Evolutionary conservation across 768 basidiomycete species (phyloP), one percentile per base, ranked within the genome.

Genomic region (Boletus sensibilis): DNA sequence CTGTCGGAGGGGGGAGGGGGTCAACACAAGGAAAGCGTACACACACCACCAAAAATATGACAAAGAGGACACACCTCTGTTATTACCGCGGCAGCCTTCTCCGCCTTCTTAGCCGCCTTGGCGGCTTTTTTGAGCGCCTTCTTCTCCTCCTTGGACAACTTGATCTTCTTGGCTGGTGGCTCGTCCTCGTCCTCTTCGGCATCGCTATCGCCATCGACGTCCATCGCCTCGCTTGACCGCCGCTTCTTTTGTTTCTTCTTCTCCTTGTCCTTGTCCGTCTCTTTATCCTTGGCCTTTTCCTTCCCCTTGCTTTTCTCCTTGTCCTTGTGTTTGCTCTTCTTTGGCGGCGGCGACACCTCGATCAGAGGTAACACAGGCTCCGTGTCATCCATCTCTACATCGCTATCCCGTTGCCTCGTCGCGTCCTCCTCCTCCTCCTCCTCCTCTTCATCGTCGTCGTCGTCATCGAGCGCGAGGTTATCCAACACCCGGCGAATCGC

Each of bases 401-500:
- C 80, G 1, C 23, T 39, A 21, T 65, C 54, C 20, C 11, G 40
- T 37, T 27, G 21, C 9, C 6, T 29, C 20, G 3, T n/a, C n/a
- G n/a, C n/a, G n/a, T 29, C 8, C 27, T 29, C 27, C 29, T 81
- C 79, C 25, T 69, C 78, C 3, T 73, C 78, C 3, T 73, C 79
- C 10, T 83, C 80, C 18, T 74, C 77, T 0, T 75, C 78, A 0
- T 79, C 82, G 3, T 83, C 82, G 0, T 85, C 86, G 2, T 84
- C 82, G 2, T 80, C 81, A 9, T 90, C 91, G 20, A 88, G 68
- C 8, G 82, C 84, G 40, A 96, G 83, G 52, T 82, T 81, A n/a
- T 90, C 84, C 57, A 95, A 66, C 18, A 95, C 94, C 71, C 89
- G 92, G 59, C 87, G 85, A 59, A 97, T 94, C n/a, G 88, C 90